Conservation (phyloP, 1,284 basidiomycete species). For the Microbotryum lychnidis-dioicae region DNA sequence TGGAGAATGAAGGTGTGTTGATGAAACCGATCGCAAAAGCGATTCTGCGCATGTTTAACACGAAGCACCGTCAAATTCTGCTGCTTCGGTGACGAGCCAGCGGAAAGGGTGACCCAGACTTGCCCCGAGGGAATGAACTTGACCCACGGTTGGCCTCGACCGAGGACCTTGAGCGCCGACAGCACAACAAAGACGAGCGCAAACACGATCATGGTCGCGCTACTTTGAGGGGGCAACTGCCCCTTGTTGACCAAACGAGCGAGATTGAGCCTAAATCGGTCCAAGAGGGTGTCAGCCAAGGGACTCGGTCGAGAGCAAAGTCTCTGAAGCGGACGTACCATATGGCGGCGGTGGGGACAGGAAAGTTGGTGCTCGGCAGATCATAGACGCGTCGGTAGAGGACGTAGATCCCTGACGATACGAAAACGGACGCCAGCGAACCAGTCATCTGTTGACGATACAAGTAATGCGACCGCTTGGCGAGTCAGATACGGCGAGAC, state of each 20-base stretch:
- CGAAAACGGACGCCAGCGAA: slow-evolving; percentile 73
- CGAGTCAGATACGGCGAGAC: slow-evolving; percentile 40
- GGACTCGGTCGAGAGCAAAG: neutral
- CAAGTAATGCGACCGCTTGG: slow-evolving; percentile 49
- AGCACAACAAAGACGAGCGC: slow-evolving; percentile 60
- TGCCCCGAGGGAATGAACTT: slow-evolving; percentile 68
- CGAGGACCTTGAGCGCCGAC: slow-evolving; percentile 60
- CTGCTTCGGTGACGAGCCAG: neutral
- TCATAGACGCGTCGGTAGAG: slow-evolving; percentile 78
- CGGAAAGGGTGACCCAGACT: slow-evolving; percentile 49
- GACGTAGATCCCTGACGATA: slow-evolving; percentile 77
- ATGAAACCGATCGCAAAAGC: slow-evolving; percentile 61
- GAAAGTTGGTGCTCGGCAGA: slow-evolving; percentile 71
- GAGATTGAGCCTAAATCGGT: slow-evolving; percentile 69
- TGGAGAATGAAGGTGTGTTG: slow-evolving; percentile 89
- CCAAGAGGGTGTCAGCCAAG: neutral
- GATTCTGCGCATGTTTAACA: slow-evolving; percentile 34
- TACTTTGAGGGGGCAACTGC: slow-evolving; percentile 65
- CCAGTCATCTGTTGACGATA: slow-evolving; percentile 75
- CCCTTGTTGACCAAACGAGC: slow-evolving; percentile 77
- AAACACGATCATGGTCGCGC: slow-evolving; percentile 72
- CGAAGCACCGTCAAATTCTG: slow-evolving; percentile 19
- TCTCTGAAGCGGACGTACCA: slow-evolving; percentile 39
- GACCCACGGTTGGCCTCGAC: slow-evolving; percentile 39
- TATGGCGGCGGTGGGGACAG: slow-evolving; percentile 80